Evolutionary conservation across 768 basidiomycete genomes (phyloP), one percentile per base, ranked within the genome.

Genomic region (Suillus sp.): DNA sequence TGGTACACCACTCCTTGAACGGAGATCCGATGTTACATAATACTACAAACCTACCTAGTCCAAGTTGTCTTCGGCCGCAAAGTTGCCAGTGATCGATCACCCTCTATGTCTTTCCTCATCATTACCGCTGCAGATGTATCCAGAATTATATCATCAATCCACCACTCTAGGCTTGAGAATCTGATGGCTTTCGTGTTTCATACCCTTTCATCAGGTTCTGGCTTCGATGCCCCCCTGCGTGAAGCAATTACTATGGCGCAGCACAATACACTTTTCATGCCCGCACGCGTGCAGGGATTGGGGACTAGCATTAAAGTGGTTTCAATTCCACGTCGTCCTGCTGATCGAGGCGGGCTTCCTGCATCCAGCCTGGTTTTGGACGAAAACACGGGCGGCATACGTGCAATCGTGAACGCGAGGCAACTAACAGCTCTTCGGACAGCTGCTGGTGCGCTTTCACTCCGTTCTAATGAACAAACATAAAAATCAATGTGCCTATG

Each of bases 261-360:
- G 48, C 86, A 93, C 67, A 88, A 81, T 1, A 79, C 83, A 0
- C 78, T 97, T 2, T 91, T 94, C 75, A 96, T 96, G 95, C 93
- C 95, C 2, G 85, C 91, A 8, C 83, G 89, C 30, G 78, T 89
- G 11, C 71, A 76, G 25, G 63, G 66, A 32, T 45, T 70, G n/a
- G 87, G 86, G 2, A 89, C 90, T 1, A 78, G 89, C 3, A 79
- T 93, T 64, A 96, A 97, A 75, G 83, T 93, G n/a, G 94, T 93
- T 3, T 89, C 86, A 34, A 81, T 94, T 1, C 94, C 94, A 0
- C 78, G 75, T 3, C 66, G 66, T 1, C 60, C 74, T 1, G 78
- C 70, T 2, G 81, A 81, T 51, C 69, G 66, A 22, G 72, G 78
- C 2, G 94, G 95, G 0, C 71, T 96, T 22, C 91, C 93, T 7